phyloP scores from a whole-genome alignment of 768 basidiomycete genomes.

The Termitomyces sp. region DNA sequence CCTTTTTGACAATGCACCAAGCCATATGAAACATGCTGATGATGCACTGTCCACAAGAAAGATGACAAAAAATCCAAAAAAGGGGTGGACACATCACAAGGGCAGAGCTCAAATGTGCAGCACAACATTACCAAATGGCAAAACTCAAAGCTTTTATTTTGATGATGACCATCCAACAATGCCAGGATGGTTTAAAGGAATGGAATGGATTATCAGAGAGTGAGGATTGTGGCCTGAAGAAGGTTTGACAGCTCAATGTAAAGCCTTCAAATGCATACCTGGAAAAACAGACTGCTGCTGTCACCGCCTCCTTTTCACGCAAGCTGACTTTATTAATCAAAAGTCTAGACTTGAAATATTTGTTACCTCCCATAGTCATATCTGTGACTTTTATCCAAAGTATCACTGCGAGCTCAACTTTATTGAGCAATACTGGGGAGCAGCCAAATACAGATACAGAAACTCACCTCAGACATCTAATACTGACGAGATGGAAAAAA shows the following conservation, averaged over 20 bases:
- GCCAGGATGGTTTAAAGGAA: background rate
- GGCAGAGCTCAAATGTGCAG: background rate
- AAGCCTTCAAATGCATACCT: background rate
- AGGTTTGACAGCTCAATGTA: background rate
- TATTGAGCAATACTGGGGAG: constrained; percentile 19
- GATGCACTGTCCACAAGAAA: background rate
- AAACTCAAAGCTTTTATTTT: background rate
- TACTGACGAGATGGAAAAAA: constrained; percentile 25
- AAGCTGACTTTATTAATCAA: constrained; percentile 14
- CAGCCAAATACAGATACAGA: constrained; percentile 30
- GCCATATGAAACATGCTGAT: background rate
- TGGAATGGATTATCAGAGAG: background rate
- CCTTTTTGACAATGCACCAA: background rate
- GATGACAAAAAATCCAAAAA: background rate
- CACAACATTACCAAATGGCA: background rate
- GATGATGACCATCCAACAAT: background rate
- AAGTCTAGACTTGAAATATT: constrained; percentile 21
- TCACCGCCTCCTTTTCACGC: background rate
- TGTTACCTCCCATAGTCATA: constrained; percentile 19
- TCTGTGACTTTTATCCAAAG: constrained; percentile 27
- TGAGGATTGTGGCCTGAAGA: background rate
- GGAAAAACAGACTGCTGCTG: constrained; percentile 14
- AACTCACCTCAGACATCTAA: constrained; percentile 11
- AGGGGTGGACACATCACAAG: too few species aligned
- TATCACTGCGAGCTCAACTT: too few species aligned